phyloP scores from a whole-genome alignment of 2,329 filamentous ascomycete species.

The Diplodia seriata region DNA sequence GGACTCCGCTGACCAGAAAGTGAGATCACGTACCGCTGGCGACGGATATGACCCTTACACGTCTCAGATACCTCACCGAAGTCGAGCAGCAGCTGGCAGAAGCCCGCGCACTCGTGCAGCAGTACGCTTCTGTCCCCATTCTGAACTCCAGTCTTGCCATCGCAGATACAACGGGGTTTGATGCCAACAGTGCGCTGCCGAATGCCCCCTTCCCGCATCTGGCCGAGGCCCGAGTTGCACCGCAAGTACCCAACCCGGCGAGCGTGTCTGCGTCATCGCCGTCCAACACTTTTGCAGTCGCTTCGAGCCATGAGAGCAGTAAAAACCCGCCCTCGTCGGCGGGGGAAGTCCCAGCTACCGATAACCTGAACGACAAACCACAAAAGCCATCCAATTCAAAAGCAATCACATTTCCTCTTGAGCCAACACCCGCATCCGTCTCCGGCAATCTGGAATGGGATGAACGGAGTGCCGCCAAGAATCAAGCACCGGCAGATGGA shows the following conservation, averaged over 20 bases:
- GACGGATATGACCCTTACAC: background rate
- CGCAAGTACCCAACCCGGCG: background rate
- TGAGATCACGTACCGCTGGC: background rate
- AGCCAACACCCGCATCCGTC: slow-evolving; percentile 5
- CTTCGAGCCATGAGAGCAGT: background rate
- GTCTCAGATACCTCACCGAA: slow-evolving; percentile 25
- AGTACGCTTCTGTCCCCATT: background rate
- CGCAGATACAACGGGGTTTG: background rate
- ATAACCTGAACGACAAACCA: background rate
- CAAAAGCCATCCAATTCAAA: background rate
- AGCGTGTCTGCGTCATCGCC: background rate
- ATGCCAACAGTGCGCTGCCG: background rate
- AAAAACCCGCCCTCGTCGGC: no score
- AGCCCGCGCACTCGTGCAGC: slow-evolving; percentile 14
- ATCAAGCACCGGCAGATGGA: background rate
- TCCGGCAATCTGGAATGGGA: slow-evolving; percentile 31
- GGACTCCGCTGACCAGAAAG: slow-evolving; percentile 24
- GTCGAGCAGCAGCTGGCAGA: slow-evolving; percentile 28
- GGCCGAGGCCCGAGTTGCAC: background rate
- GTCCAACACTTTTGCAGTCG: background rate
- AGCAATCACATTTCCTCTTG: slow-evolving; percentile 12
- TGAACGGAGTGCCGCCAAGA: background rate
- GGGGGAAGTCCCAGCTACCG: no score
- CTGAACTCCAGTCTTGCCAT: background rate
- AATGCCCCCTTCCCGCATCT: background rate